Evolutionary conservation across 176 grass and related monocot genomes (phyloP).

Genomic region (Cenchrus fungigraminus): DNA sequence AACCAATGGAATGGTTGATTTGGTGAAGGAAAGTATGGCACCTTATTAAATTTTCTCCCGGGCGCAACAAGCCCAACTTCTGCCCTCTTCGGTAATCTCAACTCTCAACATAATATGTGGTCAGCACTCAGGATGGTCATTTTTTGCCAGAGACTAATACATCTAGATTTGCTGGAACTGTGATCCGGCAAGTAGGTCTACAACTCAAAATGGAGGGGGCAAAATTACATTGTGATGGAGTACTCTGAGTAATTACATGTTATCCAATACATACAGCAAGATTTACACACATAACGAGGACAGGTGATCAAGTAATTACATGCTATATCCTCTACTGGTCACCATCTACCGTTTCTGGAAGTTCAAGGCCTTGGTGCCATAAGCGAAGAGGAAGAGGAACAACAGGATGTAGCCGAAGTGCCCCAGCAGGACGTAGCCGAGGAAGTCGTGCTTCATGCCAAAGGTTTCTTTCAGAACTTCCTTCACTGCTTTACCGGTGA

Average conservation of each 20-base stretch:
- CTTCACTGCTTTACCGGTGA: conserved; percentile 28
- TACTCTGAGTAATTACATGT: background rate
- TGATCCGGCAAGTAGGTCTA: background rate
- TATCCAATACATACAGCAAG: background rate
- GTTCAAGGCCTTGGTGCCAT: conserved; percentile 66
- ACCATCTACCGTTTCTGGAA: conserved; percentile 66
- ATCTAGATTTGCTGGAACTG: background rate
- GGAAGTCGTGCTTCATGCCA: conserved; percentile 59
- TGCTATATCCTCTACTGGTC: background rate
- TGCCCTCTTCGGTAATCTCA: too few species aligned
- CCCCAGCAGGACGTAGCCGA: conserved; percentile 51
- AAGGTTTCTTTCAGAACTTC: conserved; percentile 44
- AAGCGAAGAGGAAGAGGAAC: conserved; percentile 68
- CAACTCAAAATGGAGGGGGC: background rate
- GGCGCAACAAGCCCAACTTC: too few species aligned
- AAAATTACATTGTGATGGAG: background rate
- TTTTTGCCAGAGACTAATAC: too few species aligned
- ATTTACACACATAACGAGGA: background rate
- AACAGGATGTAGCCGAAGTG: conserved; percentile 55
- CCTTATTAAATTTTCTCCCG: too few species aligned
- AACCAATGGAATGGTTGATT: too few species aligned
- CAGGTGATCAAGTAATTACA: background rate
- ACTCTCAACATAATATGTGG: too few species aligned
- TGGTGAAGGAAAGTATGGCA: too few species aligned
- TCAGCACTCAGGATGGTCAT: too few species aligned